phyloP scores from a whole-genome alignment of 23 red algal genomes.

The Gracilaria caudata region DNA sequence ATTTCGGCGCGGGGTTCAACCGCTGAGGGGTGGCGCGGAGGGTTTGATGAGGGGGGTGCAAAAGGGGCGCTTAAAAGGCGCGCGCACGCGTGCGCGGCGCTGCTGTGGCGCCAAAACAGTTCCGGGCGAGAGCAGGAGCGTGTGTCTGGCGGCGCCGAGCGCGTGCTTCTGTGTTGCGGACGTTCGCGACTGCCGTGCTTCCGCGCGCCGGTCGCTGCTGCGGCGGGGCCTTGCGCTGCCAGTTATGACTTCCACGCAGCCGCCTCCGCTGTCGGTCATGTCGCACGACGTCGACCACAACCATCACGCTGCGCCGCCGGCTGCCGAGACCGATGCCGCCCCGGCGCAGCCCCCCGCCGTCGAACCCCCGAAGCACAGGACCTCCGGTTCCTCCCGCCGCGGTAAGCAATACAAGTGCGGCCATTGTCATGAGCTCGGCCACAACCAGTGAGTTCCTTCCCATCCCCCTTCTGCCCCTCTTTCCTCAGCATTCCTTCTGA shows the following conservation, averaged over 20 bases:
- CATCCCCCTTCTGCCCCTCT: not conserved
- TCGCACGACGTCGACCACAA: conserved; percentile 43
- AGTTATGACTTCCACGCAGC: conserved; percentile 9
- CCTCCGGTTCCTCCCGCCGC: conserved; percentile 43
- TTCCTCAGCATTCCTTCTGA: not conserved
- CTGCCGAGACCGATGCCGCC: not conserved
- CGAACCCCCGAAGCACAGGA: conserved; percentile 14
- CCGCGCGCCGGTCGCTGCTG: not conserved
- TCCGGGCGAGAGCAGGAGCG: no score
- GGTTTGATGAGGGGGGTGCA: not conserved
- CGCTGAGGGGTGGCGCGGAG: not conserved
- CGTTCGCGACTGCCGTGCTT: conserved; percentile 1
- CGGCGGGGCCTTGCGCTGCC: not conserved
- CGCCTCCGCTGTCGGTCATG: conserved; percentile 31
- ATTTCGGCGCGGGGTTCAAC: not conserved
- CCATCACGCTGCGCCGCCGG: not conserved
- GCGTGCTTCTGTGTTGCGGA: no score
- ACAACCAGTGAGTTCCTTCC: conserved; percentile 55
- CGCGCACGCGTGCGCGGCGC: not conserved
- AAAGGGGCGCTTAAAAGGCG: conserved; percentile 16
- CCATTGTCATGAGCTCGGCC: conserved; percentile 57
- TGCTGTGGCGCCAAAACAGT: not conserved
- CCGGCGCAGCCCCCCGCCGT: not conserved
- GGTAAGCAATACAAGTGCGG: conserved; percentile 72
- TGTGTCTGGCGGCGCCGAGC: no score